These are phyloP conservation scores for Trichophyton rubrum DNA, from an alignment of 2,329 filamentous ascomycete species.

Conservation along the genomic window DNA sequence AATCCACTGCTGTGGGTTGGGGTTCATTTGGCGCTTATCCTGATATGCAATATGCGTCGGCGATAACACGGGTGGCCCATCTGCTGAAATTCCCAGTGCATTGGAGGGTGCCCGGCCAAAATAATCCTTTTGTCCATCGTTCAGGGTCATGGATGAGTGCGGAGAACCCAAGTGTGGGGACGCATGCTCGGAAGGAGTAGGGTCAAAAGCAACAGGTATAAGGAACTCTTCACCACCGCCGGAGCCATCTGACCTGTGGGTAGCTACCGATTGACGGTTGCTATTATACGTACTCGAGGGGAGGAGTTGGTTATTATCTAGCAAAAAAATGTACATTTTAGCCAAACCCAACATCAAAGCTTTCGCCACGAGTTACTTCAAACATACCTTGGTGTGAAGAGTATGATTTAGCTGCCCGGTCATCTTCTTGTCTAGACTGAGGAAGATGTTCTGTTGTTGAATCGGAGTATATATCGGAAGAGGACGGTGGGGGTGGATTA, in stretches of 20 bases:
- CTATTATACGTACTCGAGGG: conserved; percentile 67
- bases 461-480: conserved; percentile 54
- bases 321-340: conserved; percentile 11
- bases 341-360: not conserved
- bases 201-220: conserved; percentile 63
- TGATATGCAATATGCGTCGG: conserved; percentile 71
- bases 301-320: conserved; percentile 53
- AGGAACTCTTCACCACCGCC: conserved; percentile 56
- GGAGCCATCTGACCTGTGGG: conserved; percentile 43
- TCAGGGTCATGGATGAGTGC: conserved; percentile 23
- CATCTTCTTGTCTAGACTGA: conserved; percentile 17
- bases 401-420: conserved; percentile 18
- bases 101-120: conserved; percentile 30
- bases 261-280: conserved; percentile 59
- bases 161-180: conserved; percentile 42
- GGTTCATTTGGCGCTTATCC: conserved; percentile 60
- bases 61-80: conserved; percentile 9
- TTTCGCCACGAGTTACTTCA: not conserved
- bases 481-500: conserved; percentile 38
- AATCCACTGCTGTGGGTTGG: conserved; percentile 19
- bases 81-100: not conserved
- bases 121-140: conserved; percentile 41
- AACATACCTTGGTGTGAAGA: conserved; percentile 23
- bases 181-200: conserved; percentile 46
- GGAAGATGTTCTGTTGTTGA: conserved; percentile 18